Conservation (phyloP, 2,329 filamentous ascomycete species). For the Xylariaceae sp. region DNA sequence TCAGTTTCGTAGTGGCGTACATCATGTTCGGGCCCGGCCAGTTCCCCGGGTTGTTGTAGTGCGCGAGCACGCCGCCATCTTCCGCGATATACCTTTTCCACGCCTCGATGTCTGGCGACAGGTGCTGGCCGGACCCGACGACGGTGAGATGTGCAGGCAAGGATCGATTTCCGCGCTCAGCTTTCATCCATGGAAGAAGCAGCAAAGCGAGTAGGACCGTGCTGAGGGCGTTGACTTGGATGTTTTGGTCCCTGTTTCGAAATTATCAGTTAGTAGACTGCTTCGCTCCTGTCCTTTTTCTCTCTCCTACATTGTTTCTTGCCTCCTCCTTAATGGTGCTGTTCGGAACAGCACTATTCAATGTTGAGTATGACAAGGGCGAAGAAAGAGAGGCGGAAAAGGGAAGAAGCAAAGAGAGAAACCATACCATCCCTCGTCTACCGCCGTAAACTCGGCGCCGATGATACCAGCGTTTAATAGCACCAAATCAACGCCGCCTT, state of each 20-base stretch:
- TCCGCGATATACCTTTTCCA: constrained; percentile 27
- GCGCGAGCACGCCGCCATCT: constrained; percentile 32
- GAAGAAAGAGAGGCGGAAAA: not conserved
- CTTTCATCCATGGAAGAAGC: constrained; percentile 54
- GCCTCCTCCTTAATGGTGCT: not conserved
- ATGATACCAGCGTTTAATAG: constrained; percentile 38
- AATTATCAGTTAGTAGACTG: not conserved
- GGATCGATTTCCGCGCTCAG: constrained; percentile 31
- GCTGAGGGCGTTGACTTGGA: constrained; percentile 66
- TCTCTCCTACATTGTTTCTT: not conserved
- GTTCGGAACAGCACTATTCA: too few relatives aligned
- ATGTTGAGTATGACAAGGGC: not conserved
- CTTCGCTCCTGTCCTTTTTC: not conserved
- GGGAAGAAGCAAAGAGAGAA: not conserved
- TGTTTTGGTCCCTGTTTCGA: constrained; percentile 50
- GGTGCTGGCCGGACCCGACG: constrained; percentile 33
- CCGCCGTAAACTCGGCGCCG: constrained; percentile 27
- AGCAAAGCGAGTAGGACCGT: constrained; percentile 59
- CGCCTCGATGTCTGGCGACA: constrained; percentile 24
- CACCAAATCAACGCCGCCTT: constrained; percentile 35
- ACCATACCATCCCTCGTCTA: constrained; percentile 39
- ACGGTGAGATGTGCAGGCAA: constrained; percentile 35
- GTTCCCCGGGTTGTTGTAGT: constrained; percentile 38
- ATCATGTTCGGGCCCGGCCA: constrained; percentile 30
- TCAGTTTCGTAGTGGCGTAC: constrained; percentile 37